Base-by-base conservation (phyloP, 1,139 yeast species). In the Yamadazyma diospyri region DNA sequence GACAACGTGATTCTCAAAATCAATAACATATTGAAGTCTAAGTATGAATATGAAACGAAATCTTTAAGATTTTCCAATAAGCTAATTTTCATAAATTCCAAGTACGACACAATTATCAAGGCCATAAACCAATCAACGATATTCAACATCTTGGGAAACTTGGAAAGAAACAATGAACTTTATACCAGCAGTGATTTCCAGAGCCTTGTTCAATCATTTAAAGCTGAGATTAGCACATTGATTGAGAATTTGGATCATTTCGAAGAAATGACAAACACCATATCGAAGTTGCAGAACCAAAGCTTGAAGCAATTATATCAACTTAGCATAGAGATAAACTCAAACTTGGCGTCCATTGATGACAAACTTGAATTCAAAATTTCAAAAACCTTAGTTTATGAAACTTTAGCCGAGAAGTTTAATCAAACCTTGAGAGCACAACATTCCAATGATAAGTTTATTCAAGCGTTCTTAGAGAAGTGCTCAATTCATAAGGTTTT, bases 31-130 rank as follows among this genome's bases (percentile, higher is more conserved):
- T 51, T 53, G 25, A 55, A 51, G 27, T 38, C 47, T 21, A 62
- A 59, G 37, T 50, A 55, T 36, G 54, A 51, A 30, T 62, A 59
- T 38, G 68, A 64, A 37, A 57, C 60, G 3, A 48, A 50, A 30
- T 50, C 66, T 3, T 43, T 60, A 24, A 53, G 61, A 12, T 49
- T 61, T 25, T 46, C 56, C 25, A 58, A 59, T 42, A 51, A 51
- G 30, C 39, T 58, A 20, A 53, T 47, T 33, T 30, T 48, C 3
- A 38, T 43, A 9, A 38, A 33, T 14, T 30, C 34, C 16, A 41
- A 35, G 26, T 26, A 35, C 21, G 40, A 37, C 3, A 28, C 14
- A 32, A 35, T 16, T 33, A 33, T 18, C 10, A 36, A 11, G 30
- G 36, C 11, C 17, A 21, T 20, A 22, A 27, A 23, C 27, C 30